These are phyloP conservation scores for Pseudoperonospora humuli DNA, from an alignment of 352 stramenopile species.

Conservation along the genomic window DNA sequence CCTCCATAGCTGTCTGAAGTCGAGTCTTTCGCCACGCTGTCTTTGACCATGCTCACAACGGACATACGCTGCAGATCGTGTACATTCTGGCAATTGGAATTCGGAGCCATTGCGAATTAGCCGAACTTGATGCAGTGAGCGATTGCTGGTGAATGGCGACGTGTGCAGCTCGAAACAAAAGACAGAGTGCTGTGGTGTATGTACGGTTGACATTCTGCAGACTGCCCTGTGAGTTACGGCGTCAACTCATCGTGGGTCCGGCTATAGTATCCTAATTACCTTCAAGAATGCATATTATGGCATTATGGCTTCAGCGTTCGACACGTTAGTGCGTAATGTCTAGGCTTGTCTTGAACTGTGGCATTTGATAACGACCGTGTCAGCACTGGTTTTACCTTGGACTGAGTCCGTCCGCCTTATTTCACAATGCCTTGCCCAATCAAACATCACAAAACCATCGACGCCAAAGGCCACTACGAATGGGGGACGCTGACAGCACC, in stretches of 20 bases:
- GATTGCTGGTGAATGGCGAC: conserved; percentile 3
- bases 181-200: conserved; percentile 11
- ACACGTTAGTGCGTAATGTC: conserved; percentile 7
- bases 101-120: conserved; percentile 12
- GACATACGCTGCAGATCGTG: conserved; percentile 32
- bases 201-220: too few species aligned
- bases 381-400: conserved; percentile 3
- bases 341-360: conserved; percentile 1
- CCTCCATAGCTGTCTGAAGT: conserved; percentile 20
- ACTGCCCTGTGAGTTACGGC: too few species aligned
- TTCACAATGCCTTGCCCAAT: conserved; percentile 16
- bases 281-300: conserved; percentile 8
- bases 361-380: conserved; percentile 17
- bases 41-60: conserved; percentile 25
- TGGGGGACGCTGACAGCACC: conserved; percentile 13
- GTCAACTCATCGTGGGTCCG: conserved; percentile 3
- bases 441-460: conserved; percentile 12
- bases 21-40: conserved; percentile 23
- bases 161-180: conserved; percentile 14
- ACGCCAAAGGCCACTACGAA: conserved; percentile 19
- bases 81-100: conserved; percentile 18
- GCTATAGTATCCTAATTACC: conserved; percentile 1
- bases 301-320: conserved; percentile 7
- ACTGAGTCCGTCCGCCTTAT: conserved; percentile 12
- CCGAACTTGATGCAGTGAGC: background rate